Conservation (phyloP, 805 yeast species). For the Pichia exigua region DNA sequence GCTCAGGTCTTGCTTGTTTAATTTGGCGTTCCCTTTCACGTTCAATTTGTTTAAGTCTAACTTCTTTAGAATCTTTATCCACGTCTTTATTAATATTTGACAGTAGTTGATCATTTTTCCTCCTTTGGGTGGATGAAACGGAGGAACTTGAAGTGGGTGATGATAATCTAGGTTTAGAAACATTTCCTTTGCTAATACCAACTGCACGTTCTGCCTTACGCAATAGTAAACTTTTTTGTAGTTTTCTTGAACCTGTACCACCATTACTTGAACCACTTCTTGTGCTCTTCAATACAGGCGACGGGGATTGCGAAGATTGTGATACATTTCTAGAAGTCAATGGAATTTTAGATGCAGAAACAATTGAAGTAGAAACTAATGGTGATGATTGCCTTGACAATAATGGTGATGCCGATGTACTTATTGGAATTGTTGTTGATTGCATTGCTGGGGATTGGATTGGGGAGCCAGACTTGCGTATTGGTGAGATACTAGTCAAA, state of each 20-base stretch:
- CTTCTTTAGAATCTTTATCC: neutral
- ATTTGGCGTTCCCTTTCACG: conserved; percentile 8
- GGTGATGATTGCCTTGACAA: conserved; percentile 3
- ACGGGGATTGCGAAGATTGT: neutral
- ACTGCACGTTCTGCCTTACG: conserved; percentile 18
- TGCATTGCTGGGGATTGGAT: neutral
- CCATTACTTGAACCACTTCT: conserved; percentile 4
- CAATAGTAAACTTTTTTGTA: conserved; percentile 16
- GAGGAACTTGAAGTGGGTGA: neutral
- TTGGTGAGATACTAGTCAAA: conserved; percentile 11
- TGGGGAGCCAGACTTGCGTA: neutral
- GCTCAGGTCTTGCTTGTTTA: conserved; percentile 14
- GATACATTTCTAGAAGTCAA: neutral
- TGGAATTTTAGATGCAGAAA: neutral
- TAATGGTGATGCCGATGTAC: neutral
- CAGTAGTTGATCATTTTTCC: neutral
- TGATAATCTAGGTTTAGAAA: neutral
- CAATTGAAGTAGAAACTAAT: neutral
- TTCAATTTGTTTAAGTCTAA: neutral
- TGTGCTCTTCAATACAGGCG: neutral
- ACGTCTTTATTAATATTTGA: neutral
- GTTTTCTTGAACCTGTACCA: conserved; percentile 7
- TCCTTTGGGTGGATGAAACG: neutral
- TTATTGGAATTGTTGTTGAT: neutral
- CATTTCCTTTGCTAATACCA: conserved; percentile 5